Percentiles rank a stretch among this genome's conserved stretches.
Conservation (phyloP, 2,329 filamentous ascomycete species). For the Verruconis gallopava region DNA sequence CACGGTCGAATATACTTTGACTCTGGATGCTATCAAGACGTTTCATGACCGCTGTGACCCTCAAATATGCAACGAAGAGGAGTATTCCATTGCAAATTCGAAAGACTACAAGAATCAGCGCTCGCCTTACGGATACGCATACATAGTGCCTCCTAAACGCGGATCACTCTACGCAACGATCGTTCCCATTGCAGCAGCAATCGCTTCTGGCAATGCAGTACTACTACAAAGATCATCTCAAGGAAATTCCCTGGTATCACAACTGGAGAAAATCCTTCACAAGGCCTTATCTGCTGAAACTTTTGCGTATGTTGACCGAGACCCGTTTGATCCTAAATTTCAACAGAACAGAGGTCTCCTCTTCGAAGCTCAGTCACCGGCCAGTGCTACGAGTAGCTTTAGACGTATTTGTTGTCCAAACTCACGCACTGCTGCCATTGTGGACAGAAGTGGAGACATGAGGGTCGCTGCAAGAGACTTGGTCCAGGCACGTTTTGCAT, state of each 20-base stretch:
- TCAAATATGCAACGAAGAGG: conserved; percentile 24
- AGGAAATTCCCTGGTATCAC: conserved; percentile 21
- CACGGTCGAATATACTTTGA: conserved; percentile 29
- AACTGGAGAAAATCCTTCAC: conserved; percentile 27
- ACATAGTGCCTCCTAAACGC: conserved; percentile 36
- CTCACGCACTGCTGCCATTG: conserved; percentile 38
- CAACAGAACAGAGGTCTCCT: conserved; percentile 20
- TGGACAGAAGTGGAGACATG: conserved; percentile 47
- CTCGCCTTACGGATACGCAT: conserved; percentile 30
- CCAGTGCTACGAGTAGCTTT: not conserved
- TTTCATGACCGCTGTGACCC: conserved; percentile 29
- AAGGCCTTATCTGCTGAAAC: conserved; percentile 35
- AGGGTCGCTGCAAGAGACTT: conserved; percentile 40
- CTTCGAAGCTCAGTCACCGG: conserved; percentile 18
- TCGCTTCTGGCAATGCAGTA: conserved; percentile 40
- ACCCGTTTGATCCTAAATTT: conserved; percentile 18
- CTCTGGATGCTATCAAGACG: conserved; percentile 26
- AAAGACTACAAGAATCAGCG: conserved; percentile 24
- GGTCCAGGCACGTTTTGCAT: conserved; percentile 40
- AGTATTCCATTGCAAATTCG: conserved; percentile 30
- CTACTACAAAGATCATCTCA: conserved; percentile 31
- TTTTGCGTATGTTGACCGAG: conserved; percentile 30
- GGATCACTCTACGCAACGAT: conserved; percentile 36
- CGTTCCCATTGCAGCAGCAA: conserved; percentile 31
- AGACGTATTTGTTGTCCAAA: conserved; percentile 21